Evolutionary conservation across 148 eudicot species (phyloP).

Genomic region (Hydrangea macrophylla): DNA sequence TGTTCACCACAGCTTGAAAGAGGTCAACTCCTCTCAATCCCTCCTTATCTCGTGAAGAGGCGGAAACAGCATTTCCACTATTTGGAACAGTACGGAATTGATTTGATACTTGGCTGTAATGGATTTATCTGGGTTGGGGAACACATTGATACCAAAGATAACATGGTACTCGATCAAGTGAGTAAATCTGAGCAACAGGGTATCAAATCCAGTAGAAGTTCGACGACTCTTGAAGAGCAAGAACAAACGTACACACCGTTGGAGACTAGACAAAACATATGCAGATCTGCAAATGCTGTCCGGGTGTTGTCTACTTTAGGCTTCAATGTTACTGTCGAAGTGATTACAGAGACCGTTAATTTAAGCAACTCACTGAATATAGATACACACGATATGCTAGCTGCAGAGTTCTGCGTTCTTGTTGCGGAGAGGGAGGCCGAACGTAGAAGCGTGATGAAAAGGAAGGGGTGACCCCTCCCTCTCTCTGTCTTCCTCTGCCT

Average conservation of each 20-base stretch:
- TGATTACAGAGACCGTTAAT: slow-evolving; percentile 45
- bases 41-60: slow-evolving; percentile 83
- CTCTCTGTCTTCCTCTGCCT: too few species aligned
- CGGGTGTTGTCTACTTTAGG: slow-evolving; percentile 65
- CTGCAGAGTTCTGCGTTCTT: slow-evolving; percentile 75
- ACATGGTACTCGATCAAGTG: slow-evolving; percentile 50
- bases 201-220: slow-evolving; percentile 10
- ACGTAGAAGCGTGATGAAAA: slow-evolving; percentile 43
- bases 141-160: slow-evolving; percentile 53
- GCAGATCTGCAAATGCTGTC: slow-evolving; percentile 80
- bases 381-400: slow-evolving; percentile 86
- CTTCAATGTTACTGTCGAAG: slow-evolving; percentile 60
- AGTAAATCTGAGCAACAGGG: slow-evolving; percentile 37
- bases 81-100: slow-evolving; percentile 57
- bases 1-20: slow-evolving; percentile 59
- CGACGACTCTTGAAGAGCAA: slow-evolving; percentile 27
- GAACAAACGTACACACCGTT: slow-evolving; percentile 48
- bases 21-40: slow-evolving; percentile 67
- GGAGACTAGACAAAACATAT: slow-evolving; percentile 64
- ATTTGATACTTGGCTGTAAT: slow-evolving; percentile 79
- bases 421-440: slow-evolving; percentile 87
- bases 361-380: slow-evolving; percentile 53
- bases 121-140: slow-evolving; percentile 96
- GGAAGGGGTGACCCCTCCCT: slow-evolving; percentile 26
- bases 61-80: slow-evolving; percentile 85